Evolutionary conservation across 768 basidiomycete genomes (phyloP).

Genomic region (Amanita muscaria): DNA sequence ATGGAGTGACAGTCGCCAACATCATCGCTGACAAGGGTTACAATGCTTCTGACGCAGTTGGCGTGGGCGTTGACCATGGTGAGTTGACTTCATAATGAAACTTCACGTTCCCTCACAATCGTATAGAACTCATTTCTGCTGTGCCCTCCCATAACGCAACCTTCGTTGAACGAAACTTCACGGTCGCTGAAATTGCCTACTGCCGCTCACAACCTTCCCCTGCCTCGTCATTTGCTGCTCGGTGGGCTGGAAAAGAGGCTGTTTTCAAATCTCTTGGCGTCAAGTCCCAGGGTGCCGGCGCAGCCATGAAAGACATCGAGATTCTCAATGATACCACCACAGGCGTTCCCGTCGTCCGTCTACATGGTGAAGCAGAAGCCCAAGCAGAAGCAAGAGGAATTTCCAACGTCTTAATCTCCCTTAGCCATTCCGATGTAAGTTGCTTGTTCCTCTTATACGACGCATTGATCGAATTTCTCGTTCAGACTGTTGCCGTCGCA

Average conservation of each 20-base stretch:
- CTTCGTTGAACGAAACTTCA: slow-evolving; percentile 91
- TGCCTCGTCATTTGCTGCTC: slow-evolving; percentile 86
- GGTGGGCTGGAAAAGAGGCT: slow-evolving; percentile 97
- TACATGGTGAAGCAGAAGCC: slow-evolving; percentile 72
- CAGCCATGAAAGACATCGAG: slow-evolving; percentile 96
- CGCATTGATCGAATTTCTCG: slow-evolving; percentile 13
- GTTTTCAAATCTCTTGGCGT: slow-evolving; percentile 94
- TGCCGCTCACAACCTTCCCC: slow-evolving; percentile 82
- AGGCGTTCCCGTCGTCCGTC: slow-evolving; percentile 71
- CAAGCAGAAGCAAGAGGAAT: slow-evolving; percentile 71
- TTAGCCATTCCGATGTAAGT: slow-evolving; percentile 90
- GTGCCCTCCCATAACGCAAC: slow-evolving; percentile 85
- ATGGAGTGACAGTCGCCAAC: slow-evolving; percentile 56
- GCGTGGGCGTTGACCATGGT: slow-evolving; percentile 91
- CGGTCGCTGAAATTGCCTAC: slow-evolving; percentile 78
- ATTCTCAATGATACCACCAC: slow-evolving; percentile 62
- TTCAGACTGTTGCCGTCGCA: slow-evolving; percentile 74
- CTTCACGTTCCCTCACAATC: slow-evolving; percentile 2
- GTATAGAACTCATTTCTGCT: slow-evolving; percentile 78
- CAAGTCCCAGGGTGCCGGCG: slow-evolving; percentile 83
- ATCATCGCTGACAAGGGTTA: slow-evolving; percentile 33
- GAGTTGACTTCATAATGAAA: background rate
- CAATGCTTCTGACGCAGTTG: slow-evolving; percentile 37
- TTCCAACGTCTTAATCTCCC: slow-evolving; percentile 66
- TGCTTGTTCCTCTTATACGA: background rate